These are phyloP conservation scores for Anisodus tanguticus DNA, from an alignment of 257 asterid genomes.

Conservation along the genomic window DNA sequence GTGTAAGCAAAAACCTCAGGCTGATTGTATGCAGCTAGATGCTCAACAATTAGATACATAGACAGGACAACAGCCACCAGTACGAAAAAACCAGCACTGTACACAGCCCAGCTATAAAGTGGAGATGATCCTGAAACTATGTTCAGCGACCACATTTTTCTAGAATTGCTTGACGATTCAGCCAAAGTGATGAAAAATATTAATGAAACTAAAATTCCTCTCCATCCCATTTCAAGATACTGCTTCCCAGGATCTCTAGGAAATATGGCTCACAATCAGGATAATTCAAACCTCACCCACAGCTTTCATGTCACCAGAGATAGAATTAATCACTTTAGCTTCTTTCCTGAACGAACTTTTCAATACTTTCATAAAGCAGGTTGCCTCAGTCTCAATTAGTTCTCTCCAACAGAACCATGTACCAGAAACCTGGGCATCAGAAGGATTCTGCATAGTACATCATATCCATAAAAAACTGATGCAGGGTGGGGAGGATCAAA, in stretches of 20 bases:
- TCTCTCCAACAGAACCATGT: slow-evolving; percentile 22
- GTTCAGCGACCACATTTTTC: slow-evolving; percentile 48
- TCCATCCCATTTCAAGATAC: slow-evolving; percentile 63
- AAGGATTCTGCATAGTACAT: background rate
- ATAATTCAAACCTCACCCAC: background rate
- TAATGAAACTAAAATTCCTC: slow-evolving; percentile 46
- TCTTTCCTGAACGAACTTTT: background rate
- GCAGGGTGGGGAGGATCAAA: background rate
- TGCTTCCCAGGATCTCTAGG: slow-evolving; percentile 12
- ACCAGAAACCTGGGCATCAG: background rate
- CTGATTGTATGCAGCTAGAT: slow-evolving; percentile 86
- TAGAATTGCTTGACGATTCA: slow-evolving; percentile 62
- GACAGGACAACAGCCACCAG: slow-evolving; percentile 80
- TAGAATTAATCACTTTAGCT: slow-evolving; percentile 9
- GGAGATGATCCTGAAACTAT: slow-evolving; percentile 52
- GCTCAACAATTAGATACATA: slow-evolving; percentile 84
- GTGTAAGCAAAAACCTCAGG: slow-evolving; percentile 72
- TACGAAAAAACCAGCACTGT: slow-evolving; percentile 83
- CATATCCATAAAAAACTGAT: slow-evolving; percentile 13
- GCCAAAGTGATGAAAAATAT: slow-evolving; percentile 50
- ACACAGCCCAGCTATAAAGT: slow-evolving; percentile 69
- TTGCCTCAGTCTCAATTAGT: background rate
- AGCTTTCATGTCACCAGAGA: slow-evolving; percentile 3
- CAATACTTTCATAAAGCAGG: slow-evolving; percentile 6
- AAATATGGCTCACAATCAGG: slow-evolving; percentile 19